Evolutionary conservation across 164 flowering plant species (phyloP), one percentile per base, ranked within the genome.

Genomic region (Kingdonia uniflora): DNA sequence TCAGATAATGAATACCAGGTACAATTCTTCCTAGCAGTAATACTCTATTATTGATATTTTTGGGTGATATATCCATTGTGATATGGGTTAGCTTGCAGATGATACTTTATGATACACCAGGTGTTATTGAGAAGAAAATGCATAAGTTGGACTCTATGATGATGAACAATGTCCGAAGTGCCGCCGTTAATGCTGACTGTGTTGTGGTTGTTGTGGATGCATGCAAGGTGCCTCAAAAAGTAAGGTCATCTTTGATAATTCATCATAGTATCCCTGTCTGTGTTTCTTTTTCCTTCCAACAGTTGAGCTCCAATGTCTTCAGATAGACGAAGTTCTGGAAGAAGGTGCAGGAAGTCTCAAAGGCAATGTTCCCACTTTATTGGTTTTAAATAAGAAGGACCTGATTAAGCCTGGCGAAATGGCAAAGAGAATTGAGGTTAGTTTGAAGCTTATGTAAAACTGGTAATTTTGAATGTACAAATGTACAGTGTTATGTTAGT

Each of bases 141-240:
- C 95, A 85, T 79, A 85, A 81, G 69, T 73, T 94, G 76, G 97
- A 94, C 64, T 60, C 90, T 2, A 87, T 89, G 96, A 94, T 94
- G 97, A 94, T 94, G 97, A 89, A 78, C 56, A 94, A 89, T 78
- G 97, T 89, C 16, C 82, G 88, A 6, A 83, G 78, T 67, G 97
- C 97, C 54, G 76, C 85, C 5, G 38, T 81, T 35, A 79, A 81
- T 77, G 97, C 99, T 25, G 95, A 94, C 56, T 94, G 97, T 75
- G 92, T 85, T 5, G 37, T 94, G 51, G 77, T 94, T 52, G 82
- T 87, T 53, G 97, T 94, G 61, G 99, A 94, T 80, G 96, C 92
- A 58, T 68, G 80, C 68, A 88, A 86, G 76, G 56, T 62, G 57
- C 97, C 96, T 51, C 74, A 77, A 68, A 81, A 79, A 79, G 99